Conservation (phyloP, 2,329 filamentous ascomycete species). For the Calcarisporium arbuscula region DNA sequence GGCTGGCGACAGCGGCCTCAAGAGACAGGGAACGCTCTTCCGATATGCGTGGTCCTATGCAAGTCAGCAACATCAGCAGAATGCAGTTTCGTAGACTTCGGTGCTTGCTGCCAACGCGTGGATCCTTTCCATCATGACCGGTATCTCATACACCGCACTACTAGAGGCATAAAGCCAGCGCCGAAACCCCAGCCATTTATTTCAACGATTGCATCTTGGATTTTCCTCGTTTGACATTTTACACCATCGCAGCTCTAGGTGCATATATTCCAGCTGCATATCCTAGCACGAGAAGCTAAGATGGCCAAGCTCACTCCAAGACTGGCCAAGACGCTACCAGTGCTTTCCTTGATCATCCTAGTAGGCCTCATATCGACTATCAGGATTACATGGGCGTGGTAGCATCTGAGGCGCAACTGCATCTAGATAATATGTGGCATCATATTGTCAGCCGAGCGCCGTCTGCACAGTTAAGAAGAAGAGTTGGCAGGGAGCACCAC, state of each 20-base stretch:
- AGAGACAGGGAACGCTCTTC: too few relatives aligned
- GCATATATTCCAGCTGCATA: background rate
- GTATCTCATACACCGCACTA: background rate
- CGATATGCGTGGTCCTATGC: too few relatives aligned
- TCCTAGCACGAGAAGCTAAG: background rate
- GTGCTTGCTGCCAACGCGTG: too few relatives aligned
- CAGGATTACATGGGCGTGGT: constrained; percentile 1
- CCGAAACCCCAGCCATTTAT: background rate
- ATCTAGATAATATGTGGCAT: constrained; percentile 1
- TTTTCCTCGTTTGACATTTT: background rate
- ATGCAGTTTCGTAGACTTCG: too few relatives aligned
- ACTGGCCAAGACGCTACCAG: background rate
- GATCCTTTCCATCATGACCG: too few relatives aligned
- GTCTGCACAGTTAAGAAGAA: too few relatives aligned
- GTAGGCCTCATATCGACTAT: background rate
- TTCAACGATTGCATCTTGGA: background rate
- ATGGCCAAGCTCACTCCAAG: background rate
- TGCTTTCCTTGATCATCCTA: background rate
- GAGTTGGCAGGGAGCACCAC: too few relatives aligned
- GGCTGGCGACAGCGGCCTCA: too few relatives aligned
- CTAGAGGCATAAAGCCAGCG: background rate
- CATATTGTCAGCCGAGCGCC: background rate
- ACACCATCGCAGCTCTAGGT: background rate
- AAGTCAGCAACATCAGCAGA: too few relatives aligned
- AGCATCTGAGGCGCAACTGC: constrained; percentile 1